Conservation (phyloP, 139 green algal genomes). For the Tetratostichococcus sp. region DNA sequence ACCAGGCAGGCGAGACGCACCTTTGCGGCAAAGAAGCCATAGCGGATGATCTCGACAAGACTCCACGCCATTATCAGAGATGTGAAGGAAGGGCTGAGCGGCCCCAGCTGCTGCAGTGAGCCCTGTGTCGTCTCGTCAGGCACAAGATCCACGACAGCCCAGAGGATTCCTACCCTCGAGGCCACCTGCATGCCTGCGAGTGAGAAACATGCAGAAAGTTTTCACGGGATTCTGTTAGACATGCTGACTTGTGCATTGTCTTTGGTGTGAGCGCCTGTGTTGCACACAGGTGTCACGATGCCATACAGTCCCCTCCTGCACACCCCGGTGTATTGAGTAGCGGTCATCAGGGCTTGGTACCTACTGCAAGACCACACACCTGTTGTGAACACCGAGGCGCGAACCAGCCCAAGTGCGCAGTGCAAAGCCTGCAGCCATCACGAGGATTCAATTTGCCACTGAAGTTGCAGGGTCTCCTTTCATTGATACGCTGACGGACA, state of each 20-base stretch:
- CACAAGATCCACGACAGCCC: constrained; percentile 71
- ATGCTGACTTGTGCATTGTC: no score
- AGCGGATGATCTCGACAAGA: constrained; percentile 86
- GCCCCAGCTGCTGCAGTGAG: constrained; percentile 11
- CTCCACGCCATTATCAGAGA: constrained; percentile 81
- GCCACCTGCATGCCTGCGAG: constrained; percentile 83
- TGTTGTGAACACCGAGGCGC: constrained; percentile 79
- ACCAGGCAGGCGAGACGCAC: neutral
- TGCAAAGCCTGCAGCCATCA: constrained; percentile 58
- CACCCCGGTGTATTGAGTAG: neutral
- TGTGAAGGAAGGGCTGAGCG: constrained; percentile 57
- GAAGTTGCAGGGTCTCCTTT: neutral
- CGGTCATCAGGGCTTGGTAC: no score
- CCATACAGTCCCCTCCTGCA: no score
- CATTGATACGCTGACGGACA: neutral
- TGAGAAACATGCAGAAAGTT: no score
- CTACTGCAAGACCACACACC: no score
- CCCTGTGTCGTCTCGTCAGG: constrained; percentile 26
- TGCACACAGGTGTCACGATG: no score
- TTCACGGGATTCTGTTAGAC: no score
- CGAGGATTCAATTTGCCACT: no score
- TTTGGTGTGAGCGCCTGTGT: no score
- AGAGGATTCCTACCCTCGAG: constrained; percentile 78
- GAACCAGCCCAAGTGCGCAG: constrained; percentile 67
- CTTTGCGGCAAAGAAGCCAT: constrained; percentile 88